These are phyloP conservation scores for Aspergillus aculeatinus DNA, from an alignment of 2,329 filamentous ascomycete genomes.

Conservation along the genomic window DNA sequence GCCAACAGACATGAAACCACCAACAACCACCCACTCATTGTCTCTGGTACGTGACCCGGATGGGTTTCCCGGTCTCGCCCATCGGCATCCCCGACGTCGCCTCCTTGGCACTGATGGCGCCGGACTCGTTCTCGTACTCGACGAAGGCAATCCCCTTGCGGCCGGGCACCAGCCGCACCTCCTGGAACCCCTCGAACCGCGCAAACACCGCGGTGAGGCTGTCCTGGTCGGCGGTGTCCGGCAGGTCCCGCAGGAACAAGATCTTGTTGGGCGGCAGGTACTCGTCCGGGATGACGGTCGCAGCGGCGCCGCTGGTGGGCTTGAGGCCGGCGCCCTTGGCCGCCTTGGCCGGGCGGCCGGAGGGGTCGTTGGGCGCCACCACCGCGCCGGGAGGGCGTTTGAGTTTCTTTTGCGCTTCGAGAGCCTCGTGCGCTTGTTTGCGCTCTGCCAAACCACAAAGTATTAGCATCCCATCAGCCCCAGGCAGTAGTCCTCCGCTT, in stretches of 20 bases:
- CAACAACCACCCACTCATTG: constrained; percentile 55
- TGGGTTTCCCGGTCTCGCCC: constrained; percentile 69
- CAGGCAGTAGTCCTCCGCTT: too few species aligned
- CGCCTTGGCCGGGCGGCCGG: constrained; percentile 65
- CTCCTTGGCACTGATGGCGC: constrained; percentile 91
- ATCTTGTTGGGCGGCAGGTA: constrained; percentile 97
- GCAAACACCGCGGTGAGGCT: constrained; percentile 77
- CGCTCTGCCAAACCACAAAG: constrained; percentile 49
- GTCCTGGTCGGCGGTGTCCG: constrained; percentile 81
- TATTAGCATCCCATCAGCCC: background rate
- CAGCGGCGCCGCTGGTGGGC: constrained; percentile 64
- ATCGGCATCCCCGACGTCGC: constrained; percentile 82
- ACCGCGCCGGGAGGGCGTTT: constrained; percentile 59
- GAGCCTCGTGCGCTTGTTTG: constrained; percentile 79
- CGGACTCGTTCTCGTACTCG: constrained; percentile 88
- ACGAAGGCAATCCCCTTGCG: constrained; percentile 90
- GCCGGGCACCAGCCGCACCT: constrained; percentile 85
- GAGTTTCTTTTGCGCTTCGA: constrained; percentile 73
- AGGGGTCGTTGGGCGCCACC: constrained; percentile 38
- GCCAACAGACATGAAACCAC: constrained; percentile 25
- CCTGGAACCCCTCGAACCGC: constrained; percentile 89
- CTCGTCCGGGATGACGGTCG: constrained; percentile 87
- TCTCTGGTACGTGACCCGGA: constrained; percentile 96
- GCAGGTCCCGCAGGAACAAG: constrained; percentile 88
- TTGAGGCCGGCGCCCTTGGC: constrained; percentile 74